Evolutionary conservation across 2,329 filamentous ascomycete species (phyloP).

Genomic region (Colletotrichum liriopes): DNA sequence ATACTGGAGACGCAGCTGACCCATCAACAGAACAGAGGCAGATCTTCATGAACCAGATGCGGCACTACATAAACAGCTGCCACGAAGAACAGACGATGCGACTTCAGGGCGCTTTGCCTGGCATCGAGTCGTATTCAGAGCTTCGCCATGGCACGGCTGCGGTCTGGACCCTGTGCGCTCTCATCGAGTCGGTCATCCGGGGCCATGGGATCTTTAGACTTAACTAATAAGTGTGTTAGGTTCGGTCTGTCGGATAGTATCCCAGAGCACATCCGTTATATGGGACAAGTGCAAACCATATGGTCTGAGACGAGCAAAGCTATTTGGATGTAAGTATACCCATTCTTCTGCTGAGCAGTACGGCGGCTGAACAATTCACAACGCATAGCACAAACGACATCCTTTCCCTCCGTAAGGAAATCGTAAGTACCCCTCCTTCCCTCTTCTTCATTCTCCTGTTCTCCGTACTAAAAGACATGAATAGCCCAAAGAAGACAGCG

Average conservation of each 20-base stretch:
- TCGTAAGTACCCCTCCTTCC: constrained; percentile 39
- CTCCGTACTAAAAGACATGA: background rate
- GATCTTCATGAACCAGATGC: constrained; percentile 44
- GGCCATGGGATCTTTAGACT: background rate
- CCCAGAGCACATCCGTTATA: constrained; percentile 25
- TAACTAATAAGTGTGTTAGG: background rate
- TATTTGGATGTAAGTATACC: constrained; percentile 43
- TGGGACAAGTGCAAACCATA: constrained; percentile 39
- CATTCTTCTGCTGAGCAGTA: background rate
- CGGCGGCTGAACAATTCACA: background rate
- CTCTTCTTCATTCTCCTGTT: no score
- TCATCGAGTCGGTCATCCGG: constrained; percentile 46
- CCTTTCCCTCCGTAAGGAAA: constrained; percentile 53
- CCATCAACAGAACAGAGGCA: constrained; percentile 22
- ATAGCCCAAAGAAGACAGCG: constrained; percentile 34
- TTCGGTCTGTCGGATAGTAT: constrained; percentile 29
- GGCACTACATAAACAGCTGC: constrained; percentile 47
- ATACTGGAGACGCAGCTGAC: background rate
- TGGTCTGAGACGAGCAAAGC: constrained; percentile 48
- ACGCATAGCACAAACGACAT: constrained; percentile 48
- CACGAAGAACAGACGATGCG: constrained; percentile 49
- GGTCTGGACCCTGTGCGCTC: constrained; percentile 47
- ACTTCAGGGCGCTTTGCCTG: constrained; percentile 46
- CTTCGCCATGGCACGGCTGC: constrained; percentile 50
- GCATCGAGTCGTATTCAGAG: constrained; percentile 49